Evolutionary conservation across 2,329 filamentous ascomycete genomes (phyloP).

Genomic region (Diaporthe sp.): DNA sequence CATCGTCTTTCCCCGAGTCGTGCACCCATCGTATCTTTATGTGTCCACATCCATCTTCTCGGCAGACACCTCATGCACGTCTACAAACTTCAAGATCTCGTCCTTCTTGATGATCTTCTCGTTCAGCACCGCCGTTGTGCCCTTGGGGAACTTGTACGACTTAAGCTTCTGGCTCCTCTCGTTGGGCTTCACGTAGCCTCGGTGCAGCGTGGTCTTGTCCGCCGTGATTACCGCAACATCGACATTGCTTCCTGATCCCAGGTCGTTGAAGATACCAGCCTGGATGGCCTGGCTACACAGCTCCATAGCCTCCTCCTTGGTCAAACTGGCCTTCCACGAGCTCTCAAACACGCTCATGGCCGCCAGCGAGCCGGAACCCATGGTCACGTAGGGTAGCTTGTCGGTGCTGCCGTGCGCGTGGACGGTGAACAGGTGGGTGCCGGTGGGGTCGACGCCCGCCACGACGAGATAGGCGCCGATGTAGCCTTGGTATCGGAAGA

Average conservation of each 20-base stretch:
- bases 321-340: constrained; percentile 86
- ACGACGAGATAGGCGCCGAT: constrained; percentile 98
- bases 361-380: constrained; percentile 95
- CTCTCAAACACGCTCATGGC: constrained; percentile 99
- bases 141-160: constrained; percentile 90
- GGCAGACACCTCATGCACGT: constrained; percentile 85
- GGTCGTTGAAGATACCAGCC: constrained; percentile 98
- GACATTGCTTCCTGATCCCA: constrained; percentile 97
- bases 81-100: constrained; percentile 94
- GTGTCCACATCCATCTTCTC: constrained; percentile 79
- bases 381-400: constrained; percentile 99
- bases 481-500: constrained; percentile 98
- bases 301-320: constrained; percentile 84
- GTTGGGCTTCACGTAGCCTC: constrained; percentile 95
- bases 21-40: constrained; percentile 51
- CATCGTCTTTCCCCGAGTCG: background rate
- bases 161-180: constrained; percentile 90
- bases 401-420: constrained; percentile 98
- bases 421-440: constrained; percentile 95
- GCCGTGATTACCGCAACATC: constrained; percentile 96
- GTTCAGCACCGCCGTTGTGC: constrained; percentile 95
- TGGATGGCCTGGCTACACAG: constrained; percentile 89
- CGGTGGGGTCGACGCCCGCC: constrained; percentile 95
- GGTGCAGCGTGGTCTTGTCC: constrained; percentile 93
- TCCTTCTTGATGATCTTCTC: constrained; percentile 96